Evolutionary conservation across 768 basidiomycete genomes (phyloP).

Genomic region (Amanita pseudoporphyria): DNA sequence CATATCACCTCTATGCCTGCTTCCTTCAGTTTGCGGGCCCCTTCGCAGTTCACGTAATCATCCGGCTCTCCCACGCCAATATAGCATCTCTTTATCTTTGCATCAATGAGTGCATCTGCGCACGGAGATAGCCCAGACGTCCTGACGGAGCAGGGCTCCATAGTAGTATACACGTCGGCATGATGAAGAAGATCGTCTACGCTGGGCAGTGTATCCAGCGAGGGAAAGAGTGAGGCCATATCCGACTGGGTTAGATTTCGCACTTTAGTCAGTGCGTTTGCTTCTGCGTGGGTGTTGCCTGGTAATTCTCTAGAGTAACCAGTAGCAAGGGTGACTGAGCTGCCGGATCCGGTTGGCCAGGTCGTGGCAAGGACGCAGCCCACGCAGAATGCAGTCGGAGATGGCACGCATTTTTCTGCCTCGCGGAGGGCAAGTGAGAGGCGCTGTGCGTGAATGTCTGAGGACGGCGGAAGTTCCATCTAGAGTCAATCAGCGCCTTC

Average conservation of each 20-base stretch:
- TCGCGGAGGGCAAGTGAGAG: conserved; percentile 61
- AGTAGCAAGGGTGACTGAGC: conserved; percentile 53
- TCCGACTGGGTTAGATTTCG: conserved; percentile 31
- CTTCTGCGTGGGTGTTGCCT: conserved; percentile 97
- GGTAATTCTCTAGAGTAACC: conserved; percentile 87
- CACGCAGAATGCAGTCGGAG: conserved; percentile 82
- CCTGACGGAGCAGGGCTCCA: conserved; percentile 92
- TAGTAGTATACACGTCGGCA: conserved; percentile 84
- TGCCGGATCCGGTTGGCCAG: conserved; percentile 25
- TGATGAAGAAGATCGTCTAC: conserved; percentile 33
- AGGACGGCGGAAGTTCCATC: neutral
- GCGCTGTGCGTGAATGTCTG: conserved; percentile 6
- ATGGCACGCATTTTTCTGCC: conserved; percentile 60
- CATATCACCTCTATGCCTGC: conserved; percentile 73
- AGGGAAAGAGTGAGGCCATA: conserved; percentile 35
- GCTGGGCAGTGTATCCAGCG: conserved; percentile 11
- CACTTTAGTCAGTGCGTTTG: conserved; percentile 80
- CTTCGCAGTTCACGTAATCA: conserved; percentile 93
- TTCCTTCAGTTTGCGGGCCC: conserved; percentile 59
- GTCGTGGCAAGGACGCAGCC: conserved; percentile 66
- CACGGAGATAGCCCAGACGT: conserved; percentile 84
- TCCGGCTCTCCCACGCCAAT: conserved; percentile 88
- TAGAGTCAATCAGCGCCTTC: neutral
- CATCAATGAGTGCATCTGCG: conserved; percentile 70
- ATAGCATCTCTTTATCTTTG: conserved; percentile 64